Percentiles rank a stretch among this genome's conserved stretches.
phyloP scores from a whole-genome alignment of 495 filamentous ascomycete species.

The Xylaria acuta region DNA sequence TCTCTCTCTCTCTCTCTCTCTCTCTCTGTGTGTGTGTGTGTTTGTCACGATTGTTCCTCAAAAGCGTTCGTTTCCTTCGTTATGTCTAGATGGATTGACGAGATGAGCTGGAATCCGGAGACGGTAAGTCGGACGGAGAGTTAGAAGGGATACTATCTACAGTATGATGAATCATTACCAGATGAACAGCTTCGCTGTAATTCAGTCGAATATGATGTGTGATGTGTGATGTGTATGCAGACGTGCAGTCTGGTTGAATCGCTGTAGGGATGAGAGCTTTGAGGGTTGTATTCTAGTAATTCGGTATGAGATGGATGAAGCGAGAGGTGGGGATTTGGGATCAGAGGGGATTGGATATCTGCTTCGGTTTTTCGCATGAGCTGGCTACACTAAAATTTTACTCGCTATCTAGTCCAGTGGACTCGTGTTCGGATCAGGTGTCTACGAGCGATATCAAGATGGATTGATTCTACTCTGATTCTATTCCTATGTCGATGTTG shows the following conservation, averaged over 20 bases:
- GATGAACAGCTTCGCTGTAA: not conserved
- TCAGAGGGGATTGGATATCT: not conserved
- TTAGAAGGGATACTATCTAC: not conserved
- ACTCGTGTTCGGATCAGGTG: not conserved
- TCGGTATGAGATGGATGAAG: not conserved
- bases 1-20: no score
- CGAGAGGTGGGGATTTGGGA: not conserved
- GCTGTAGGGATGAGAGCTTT: not conserved
- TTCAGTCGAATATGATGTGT: not conserved
- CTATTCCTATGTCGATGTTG: not conserved
- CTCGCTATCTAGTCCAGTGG: not conserved
- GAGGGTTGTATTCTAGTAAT: not conserved
- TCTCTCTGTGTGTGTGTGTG: not conserved
- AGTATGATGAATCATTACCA: not conserved
- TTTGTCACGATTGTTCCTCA: not conserved
- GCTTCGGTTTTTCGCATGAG: not conserved
- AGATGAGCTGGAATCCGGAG: not conserved
- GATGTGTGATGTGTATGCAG: not conserved
- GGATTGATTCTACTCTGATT: not conserved
- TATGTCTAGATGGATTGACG: not conserved
- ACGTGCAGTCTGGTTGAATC: not conserved
- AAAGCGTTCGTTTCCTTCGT: not conserved
- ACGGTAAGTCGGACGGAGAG: not conserved
- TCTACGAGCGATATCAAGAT: not conserved
- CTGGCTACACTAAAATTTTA: not conserved